Conservation (phyloP, 1,284 basidiomycete species). For the Boletus smithii region DNA sequence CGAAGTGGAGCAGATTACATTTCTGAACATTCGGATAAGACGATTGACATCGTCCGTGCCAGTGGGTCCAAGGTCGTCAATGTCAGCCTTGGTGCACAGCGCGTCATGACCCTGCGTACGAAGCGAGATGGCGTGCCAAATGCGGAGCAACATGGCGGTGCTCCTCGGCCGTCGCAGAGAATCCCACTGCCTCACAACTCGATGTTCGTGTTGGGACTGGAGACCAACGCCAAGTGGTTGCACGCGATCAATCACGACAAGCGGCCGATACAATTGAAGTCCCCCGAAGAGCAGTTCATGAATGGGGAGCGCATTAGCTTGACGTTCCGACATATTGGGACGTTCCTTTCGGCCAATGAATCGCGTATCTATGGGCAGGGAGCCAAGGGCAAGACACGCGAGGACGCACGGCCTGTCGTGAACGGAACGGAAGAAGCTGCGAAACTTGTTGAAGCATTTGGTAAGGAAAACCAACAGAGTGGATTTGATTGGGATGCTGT, state of each 20-base stretch:
- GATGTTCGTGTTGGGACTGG: conserved; percentile 70
- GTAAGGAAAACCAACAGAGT: conserved; percentile 64
- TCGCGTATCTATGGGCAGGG: conserved; percentile 65
- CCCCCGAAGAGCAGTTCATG: conserved; percentile 47
- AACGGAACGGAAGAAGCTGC: conserved; percentile 49
- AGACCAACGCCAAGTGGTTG: conserved; percentile 66
- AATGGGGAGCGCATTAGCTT: conserved; percentile 69
- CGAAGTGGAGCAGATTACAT: conserved; percentile 74
- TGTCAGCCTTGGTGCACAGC: conserved; percentile 70
- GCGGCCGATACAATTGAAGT: conserved; percentile 51
- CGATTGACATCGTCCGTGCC: conserved; percentile 68
- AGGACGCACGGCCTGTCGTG: conserved; percentile 48
- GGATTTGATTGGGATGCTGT: conserved; percentile 62
- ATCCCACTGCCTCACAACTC: conserved; percentile 73
- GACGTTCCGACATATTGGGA: conserved; percentile 73
- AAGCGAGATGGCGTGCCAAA: conserved; percentile 48
- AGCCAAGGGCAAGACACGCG: conserved; percentile 55
- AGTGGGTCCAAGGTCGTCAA: conserved; percentile 72
- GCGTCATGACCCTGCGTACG: conserved; percentile 63
- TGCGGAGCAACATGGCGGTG: conserved; percentile 22
- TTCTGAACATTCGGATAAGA: conserved; percentile 80
- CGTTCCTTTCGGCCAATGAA: conserved; percentile 55
- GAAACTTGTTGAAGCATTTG: conserved; percentile 57
- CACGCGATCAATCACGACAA: conserved; percentile 72
- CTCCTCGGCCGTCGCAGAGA: conserved; percentile 47